phyloP scores from a whole-genome alignment of 495 filamentous ascomycete genomes.

The Talaromyces ruber region DNA sequence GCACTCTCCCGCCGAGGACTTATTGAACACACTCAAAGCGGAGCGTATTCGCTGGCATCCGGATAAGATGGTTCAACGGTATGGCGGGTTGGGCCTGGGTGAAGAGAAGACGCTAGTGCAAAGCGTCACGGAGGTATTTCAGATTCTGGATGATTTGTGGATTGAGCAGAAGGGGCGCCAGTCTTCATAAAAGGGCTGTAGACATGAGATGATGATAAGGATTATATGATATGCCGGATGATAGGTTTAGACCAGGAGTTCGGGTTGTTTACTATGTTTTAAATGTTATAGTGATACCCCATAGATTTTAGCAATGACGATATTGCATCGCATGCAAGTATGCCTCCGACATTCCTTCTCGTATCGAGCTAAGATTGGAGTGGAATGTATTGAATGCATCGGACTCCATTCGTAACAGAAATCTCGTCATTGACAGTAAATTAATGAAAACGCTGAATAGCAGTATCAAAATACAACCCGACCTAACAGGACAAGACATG shows the following conservation, averaged over 20 bases:
- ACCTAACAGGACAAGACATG: neutral
- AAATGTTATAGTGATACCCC: slow-evolving; percentile 1
- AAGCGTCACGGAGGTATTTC: slow-evolving; percentile 83
- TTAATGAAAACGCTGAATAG: slow-evolving; percentile 5
- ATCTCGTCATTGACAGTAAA: neutral
- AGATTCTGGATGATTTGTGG: slow-evolving; percentile 82
- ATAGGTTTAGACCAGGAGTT: neutral
- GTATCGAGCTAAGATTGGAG: neutral
- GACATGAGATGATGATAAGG: neutral
- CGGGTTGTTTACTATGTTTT: neutral
- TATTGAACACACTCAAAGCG: slow-evolving; percentile 59
- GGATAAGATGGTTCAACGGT: slow-evolving; percentile 91
- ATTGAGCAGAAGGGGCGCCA: slow-evolving; percentile 37
- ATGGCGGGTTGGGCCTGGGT: slow-evolving; percentile 53
- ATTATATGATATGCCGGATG: neutral
- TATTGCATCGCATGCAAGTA: neutral
- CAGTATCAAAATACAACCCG: slow-evolving; percentile 4
- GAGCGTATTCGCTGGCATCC: slow-evolving; percentile 96
- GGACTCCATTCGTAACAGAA: neutral
- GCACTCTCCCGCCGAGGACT: slow-evolving; percentile 34
- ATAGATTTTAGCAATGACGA: neutral
- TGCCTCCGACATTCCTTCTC: no score
- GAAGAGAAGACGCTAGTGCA: slow-evolving; percentile 62
- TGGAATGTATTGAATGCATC: neutral
- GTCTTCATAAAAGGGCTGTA: neutral